Conservation (phyloP, 2,329 filamentous ascomycete species). For the Diplocarpon mali region DNA sequence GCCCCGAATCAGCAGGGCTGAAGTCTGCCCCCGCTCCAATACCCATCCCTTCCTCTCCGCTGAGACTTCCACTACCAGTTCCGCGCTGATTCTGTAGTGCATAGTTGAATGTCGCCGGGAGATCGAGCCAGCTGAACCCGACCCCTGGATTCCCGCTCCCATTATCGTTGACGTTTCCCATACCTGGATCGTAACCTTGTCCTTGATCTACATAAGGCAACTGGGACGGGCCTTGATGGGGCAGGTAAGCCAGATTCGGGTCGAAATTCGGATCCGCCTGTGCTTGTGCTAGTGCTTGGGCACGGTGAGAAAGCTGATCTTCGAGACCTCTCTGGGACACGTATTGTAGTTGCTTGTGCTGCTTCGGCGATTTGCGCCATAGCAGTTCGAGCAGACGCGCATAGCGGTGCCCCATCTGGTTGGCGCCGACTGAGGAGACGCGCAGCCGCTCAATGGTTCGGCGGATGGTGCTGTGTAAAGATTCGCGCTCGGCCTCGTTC, state of each 20-base stretch:
- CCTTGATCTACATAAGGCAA: background rate
- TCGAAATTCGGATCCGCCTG: background rate
- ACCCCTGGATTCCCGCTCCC: background rate
- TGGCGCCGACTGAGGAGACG: conserved; percentile 43
- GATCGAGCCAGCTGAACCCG: conserved; percentile 24
- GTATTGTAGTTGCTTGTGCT: background rate
- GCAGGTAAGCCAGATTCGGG: background rate
- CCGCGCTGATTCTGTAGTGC: conserved; percentile 26
- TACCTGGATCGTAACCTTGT: background rate
- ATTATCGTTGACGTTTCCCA: background rate
- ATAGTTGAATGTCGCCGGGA: conserved; percentile 25
- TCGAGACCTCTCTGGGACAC: too few species aligned
- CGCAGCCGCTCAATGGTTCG: conserved; percentile 49
- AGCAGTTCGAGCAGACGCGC: conserved; percentile 48
- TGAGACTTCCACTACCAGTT: background rate
- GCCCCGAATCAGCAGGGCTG: background rate
- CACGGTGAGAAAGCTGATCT: too few species aligned
- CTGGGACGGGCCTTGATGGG: background rate
- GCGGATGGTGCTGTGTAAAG: conserved; percentile 45
- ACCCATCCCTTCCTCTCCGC: background rate
- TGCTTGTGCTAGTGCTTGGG: too few species aligned
- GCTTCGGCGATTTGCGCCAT: conserved; percentile 36
- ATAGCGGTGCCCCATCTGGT: conserved; percentile 51
- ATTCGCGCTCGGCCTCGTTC: conserved; percentile 34
- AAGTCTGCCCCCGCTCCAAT: background rate